Evolutionary conservation across 2,329 filamentous ascomycete genomes (phyloP).

Genomic region (Nemania sp.): DNA sequence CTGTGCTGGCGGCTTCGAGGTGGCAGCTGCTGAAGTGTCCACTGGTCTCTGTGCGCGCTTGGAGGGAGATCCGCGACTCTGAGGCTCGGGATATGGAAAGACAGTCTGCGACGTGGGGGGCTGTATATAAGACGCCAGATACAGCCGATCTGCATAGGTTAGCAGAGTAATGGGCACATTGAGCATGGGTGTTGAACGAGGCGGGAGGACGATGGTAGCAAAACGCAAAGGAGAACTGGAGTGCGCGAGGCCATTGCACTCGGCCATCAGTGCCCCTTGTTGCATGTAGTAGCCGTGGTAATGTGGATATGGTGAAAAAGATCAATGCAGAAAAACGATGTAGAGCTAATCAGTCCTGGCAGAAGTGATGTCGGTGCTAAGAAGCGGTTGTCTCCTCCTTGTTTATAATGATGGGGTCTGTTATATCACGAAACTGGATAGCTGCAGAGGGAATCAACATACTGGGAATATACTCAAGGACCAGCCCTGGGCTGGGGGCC

Average conservation of each 20-base stretch:
- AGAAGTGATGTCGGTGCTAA: too few relatives aligned
- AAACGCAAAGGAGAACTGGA: constrained; percentile 33
- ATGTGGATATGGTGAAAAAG: too few relatives aligned
- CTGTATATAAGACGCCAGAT: constrained; percentile 88
- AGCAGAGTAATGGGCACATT: constrained; percentile 40
- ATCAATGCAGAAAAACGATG: too few relatives aligned
- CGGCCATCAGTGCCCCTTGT: too few relatives aligned
- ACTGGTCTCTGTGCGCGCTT: constrained; percentile 73
- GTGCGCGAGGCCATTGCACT: constrained; percentile 16
- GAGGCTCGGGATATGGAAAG: constrained; percentile 75
- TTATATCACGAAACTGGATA: background rate
- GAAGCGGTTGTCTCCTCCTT: background rate
- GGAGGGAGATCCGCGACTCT: constrained; percentile 65
- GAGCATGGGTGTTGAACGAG: constrained; percentile 28
- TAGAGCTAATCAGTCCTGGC: too few relatives aligned
- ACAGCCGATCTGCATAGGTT: constrained; percentile 76
- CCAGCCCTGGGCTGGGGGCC: constrained; percentile 73
- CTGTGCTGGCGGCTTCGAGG: constrained; percentile 51
- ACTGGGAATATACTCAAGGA: constrained; percentile 97
- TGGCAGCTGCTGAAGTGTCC: constrained; percentile 55
- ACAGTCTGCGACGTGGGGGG: constrained; percentile 78
- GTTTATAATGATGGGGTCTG: background rate
- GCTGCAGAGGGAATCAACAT: constrained; percentile 40
- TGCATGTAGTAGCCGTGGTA: too few relatives aligned
- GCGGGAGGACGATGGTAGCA: constrained; percentile 20